A percentile compares a stretch with the other conserved stretches of the same genome.
phyloP scores from a whole-genome alignment of 306 rosid genomes.

The Quillaja saponaria region DNA sequence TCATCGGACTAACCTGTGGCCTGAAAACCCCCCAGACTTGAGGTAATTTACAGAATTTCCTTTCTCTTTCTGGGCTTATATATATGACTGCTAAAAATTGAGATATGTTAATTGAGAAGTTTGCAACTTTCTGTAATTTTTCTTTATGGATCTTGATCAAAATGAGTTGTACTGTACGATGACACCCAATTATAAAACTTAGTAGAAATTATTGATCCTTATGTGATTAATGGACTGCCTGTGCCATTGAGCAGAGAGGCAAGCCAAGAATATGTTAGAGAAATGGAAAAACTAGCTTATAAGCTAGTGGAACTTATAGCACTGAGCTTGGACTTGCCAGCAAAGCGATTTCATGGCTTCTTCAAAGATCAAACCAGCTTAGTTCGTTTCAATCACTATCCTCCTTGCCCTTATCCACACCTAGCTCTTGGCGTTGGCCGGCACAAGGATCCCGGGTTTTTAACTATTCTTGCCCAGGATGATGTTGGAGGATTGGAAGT shows the following conservation, averaged over 20 bases:
- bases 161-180: too few species aligned
- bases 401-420: slow-evolving; percentile 60
- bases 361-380: slow-evolving; percentile 54
- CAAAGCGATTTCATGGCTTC: slow-evolving; percentile 39
- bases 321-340: slow-evolving; percentile 55
- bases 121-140: too few species aligned
- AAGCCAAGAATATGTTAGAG: slow-evolving; percentile 46
- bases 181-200: too few species aligned
- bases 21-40: slow-evolving; percentile 48
- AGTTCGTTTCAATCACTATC: slow-evolving; percentile 54
- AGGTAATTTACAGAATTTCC: slow-evolving; percentile 51
- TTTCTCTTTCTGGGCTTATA: too few species aligned
- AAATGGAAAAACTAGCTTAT: slow-evolving; percentile 45
- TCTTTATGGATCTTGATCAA: too few species aligned
- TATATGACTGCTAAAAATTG: too few species aligned
- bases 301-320: slow-evolving; percentile 59
- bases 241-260: slow-evolving; percentile 29
- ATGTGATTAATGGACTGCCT: not conserved
- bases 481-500: slow-evolving; percentile 70
- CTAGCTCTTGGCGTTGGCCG: slow-evolving; percentile 63
- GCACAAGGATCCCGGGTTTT: slow-evolving; percentile 55
- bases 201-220: too few species aligned
- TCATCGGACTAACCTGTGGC: slow-evolving; percentile 52
- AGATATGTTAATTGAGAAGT: too few species aligned
- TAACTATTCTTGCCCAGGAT: slow-evolving; percentile 65